Evolutionary conservation across 2,329 filamentous ascomycete genomes (phyloP).

Genomic region (Hypoxylon sp.): DNA sequence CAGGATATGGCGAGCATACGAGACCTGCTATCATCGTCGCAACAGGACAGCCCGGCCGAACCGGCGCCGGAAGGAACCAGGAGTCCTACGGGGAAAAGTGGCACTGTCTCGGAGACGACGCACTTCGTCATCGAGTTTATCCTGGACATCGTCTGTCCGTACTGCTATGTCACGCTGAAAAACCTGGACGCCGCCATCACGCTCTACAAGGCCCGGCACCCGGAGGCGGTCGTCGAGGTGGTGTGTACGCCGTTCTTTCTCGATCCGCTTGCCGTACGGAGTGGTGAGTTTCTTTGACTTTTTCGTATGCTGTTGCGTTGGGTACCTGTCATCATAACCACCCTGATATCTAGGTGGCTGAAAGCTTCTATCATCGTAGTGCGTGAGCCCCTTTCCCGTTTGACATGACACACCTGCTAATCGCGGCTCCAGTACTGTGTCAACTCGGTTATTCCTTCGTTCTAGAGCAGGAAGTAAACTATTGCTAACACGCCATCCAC

Average conservation of each 20-base stretch:
- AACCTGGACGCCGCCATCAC: constrained; percentile 60
- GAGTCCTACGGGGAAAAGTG: background rate
- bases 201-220: constrained; percentile 54
- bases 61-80: constrained; percentile 2
- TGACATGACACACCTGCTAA: background rate
- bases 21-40: constrained; percentile 46
- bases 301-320: too few species aligned
- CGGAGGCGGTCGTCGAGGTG: constrained; percentile 60
- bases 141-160: constrained; percentile 64
- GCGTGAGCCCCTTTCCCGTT: background rate
- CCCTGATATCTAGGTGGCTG: too few species aligned
- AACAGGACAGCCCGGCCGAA: constrained; percentile 22
- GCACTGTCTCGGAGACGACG: constrained; percentile 23
- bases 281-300: constrained; percentile 48
- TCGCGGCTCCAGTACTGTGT: background rate
- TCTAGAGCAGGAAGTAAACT: background rate
- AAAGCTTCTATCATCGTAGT: constrained; percentile 19
- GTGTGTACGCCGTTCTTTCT: constrained; percentile 62
- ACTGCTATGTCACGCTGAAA: constrained; percentile 63
- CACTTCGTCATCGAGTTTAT: constrained; percentile 60
- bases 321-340: too few species aligned
- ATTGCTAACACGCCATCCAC: constrained; percentile 3
- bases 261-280: constrained; percentile 44
- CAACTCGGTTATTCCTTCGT: background rate
- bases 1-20: constrained; percentile 47